Conservation (phyloP, 352 stramenopile species). For the Globisporangium carolinianum region DNA sequence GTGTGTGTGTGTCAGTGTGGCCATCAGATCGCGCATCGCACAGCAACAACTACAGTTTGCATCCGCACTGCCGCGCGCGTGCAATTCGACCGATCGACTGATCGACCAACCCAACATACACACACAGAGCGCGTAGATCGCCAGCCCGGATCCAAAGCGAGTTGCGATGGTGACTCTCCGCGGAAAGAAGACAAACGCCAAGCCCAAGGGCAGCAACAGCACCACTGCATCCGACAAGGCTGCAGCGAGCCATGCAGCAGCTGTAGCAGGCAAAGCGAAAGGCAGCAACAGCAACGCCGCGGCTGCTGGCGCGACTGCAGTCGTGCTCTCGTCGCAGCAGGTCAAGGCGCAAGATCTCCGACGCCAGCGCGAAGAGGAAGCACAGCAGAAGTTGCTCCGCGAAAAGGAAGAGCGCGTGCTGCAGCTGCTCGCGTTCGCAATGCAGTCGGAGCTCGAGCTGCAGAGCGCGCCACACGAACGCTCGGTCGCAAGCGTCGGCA, state of each 20-base stretch:
- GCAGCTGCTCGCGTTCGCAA: slow-evolving; percentile 37
- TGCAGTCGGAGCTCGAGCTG: slow-evolving; percentile 31
- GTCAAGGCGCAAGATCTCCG: slow-evolving; percentile 17
- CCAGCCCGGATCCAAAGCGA: too few species aligned
- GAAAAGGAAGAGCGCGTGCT: slow-evolving; percentile 39
- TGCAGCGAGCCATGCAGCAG: slow-evolving; percentile 11
- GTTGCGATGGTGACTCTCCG: slow-evolving; percentile 58
- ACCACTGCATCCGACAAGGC: slow-evolving; percentile 21
- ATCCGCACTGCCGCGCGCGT: too few species aligned
- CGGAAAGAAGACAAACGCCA: slow-evolving; percentile 63
- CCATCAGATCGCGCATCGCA: too few species aligned
- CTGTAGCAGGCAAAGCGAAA: slow-evolving; percentile 14
- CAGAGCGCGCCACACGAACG: slow-evolving; percentile 11
- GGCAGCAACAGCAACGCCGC: slow-evolving; percentile 4
- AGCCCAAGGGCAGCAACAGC: slow-evolving; percentile 51
- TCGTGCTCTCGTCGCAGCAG: slow-evolving; percentile 6
- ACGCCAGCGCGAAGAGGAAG: slow-evolving; percentile 22
- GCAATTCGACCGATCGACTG: too few species aligned
- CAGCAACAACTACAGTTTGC: too few species aligned
- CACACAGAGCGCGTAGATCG: too few species aligned
- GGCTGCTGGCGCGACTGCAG: neutral
- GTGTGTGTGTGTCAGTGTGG: too few species aligned
- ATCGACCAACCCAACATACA: too few species aligned
- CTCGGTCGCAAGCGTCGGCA: slow-evolving; percentile 25
- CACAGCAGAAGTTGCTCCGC: slow-evolving; percentile 20